Conservation (phyloP, 2,329 filamentous ascomycete genomes). For the Clonostachys solani region DNA sequence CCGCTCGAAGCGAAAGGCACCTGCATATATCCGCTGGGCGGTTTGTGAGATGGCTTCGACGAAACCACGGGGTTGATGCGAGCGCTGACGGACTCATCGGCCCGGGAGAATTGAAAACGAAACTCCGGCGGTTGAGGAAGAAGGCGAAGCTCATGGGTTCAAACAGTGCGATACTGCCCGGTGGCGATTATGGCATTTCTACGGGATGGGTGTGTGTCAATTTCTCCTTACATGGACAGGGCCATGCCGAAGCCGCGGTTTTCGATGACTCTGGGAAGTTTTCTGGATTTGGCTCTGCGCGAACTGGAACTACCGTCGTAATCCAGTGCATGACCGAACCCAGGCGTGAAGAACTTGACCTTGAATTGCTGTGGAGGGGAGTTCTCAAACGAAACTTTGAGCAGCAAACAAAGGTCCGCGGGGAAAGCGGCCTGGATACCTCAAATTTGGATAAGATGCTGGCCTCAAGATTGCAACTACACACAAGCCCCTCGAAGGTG, state of each 20-base stretch:
- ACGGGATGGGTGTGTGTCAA: slow-evolving; percentile 98
- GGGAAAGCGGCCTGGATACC: slow-evolving; percentile 12
- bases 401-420: slow-evolving; percentile 19
- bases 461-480: slow-evolving; percentile 23
- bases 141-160: slow-evolving; percentile 77
- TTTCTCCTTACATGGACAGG: slow-evolving; percentile 56
- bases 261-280: slow-evolving; percentile 51
- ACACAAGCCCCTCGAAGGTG: slow-evolving; percentile 16
- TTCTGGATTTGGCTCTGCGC: slow-evolving; percentile 68
- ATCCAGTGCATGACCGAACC: slow-evolving; percentile 54
- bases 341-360: slow-evolving; percentile 44
- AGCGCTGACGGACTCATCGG: slow-evolving; percentile 86
- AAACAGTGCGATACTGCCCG: slow-evolving; percentile 59
- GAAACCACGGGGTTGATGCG: slow-evolving; percentile 66
- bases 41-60: slow-evolving; percentile 81
- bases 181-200: slow-evolving; percentile 77
- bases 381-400: slow-evolving; percentile 28
- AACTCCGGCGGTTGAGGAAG: slow-evolving; percentile 74
- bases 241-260: slow-evolving; percentile 36
- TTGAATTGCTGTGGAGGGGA: slow-evolving; percentile 48
- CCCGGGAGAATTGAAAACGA: slow-evolving; percentile 86
- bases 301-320: slow-evolving; percentile 46
- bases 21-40: slow-evolving; percentile 86
- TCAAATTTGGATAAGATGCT: slow-evolving; percentile 21
- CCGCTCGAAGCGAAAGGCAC: slow-evolving; percentile 88